Evolutionary conservation across 1,284 basidiomycete genomes (phyloP).

Genomic region (Tranzscheliella williamsii): DNA sequence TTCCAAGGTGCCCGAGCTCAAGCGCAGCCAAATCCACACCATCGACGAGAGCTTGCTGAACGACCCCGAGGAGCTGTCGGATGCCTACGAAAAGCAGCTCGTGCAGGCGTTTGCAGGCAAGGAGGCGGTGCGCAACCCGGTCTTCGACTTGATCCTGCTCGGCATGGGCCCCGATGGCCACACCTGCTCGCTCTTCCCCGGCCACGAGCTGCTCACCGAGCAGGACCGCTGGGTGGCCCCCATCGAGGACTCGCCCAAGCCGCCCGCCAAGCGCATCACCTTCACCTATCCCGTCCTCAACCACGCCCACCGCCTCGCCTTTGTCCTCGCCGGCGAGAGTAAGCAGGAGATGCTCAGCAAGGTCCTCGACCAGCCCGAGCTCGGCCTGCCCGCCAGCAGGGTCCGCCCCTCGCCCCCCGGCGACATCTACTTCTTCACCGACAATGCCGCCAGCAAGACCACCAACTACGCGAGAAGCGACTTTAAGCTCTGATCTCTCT

Average conservation of each 20-base stretch:
- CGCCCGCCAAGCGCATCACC: slow-evolving; percentile 78
- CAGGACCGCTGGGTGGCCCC: slow-evolving; percentile 91
- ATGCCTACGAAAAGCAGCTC: slow-evolving; percentile 89
- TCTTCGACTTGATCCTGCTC: slow-evolving; percentile 60
- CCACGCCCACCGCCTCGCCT: slow-evolving; percentile 75
- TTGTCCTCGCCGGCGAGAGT: slow-evolving; percentile 80
- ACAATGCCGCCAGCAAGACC: slow-evolving; percentile 48
- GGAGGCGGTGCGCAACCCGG: slow-evolving; percentile 57
- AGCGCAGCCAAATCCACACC: slow-evolving; percentile 75
- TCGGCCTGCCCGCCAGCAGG: slow-evolving; percentile 77
- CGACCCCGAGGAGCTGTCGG: slow-evolving; percentile 78
- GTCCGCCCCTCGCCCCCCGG: slow-evolving; percentile 81
- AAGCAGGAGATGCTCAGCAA: slow-evolving; percentile 78
- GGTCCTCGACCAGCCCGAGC: slow-evolving; percentile 80
- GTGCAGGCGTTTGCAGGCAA: slow-evolving; percentile 74
- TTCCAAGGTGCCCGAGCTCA: slow-evolving; percentile 79
- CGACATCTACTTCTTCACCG: slow-evolving; percentile 58
- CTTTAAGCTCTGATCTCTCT: slow-evolving; percentile 38
- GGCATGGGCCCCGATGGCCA: slow-evolving; percentile 75
- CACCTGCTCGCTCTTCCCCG: slow-evolving; percentile 93
- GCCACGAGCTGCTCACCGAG: slow-evolving; percentile 80
- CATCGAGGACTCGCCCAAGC: slow-evolving; percentile 90
- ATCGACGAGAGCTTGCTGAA: slow-evolving; percentile 73
- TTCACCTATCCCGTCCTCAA: slow-evolving; percentile 61
- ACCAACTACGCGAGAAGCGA: slow-evolving; percentile 43